Conservation (phyloP, 495 filamentous ascomycete genomes). For the Astrothelium macrocarpum region DNA sequence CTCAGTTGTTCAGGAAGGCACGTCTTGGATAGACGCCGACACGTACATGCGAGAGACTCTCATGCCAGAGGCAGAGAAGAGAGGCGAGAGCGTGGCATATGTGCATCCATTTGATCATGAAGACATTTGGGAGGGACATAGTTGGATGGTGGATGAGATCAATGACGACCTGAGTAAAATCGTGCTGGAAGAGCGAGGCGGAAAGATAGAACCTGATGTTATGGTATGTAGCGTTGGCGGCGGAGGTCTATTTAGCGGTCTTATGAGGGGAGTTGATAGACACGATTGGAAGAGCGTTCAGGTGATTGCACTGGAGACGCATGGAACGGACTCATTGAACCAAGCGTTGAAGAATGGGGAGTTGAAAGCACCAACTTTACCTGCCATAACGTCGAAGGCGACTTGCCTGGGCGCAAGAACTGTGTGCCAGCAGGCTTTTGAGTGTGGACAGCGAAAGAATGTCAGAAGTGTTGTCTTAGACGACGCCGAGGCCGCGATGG, state of each 20-base stretch:
- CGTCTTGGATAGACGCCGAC: slow-evolving; percentile 70
- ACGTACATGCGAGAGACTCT: slow-evolving; percentile 54
- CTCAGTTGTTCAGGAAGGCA: slow-evolving; percentile 61
- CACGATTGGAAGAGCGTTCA: slow-evolving; percentile 32
- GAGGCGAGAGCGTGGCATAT: slow-evolving; percentile 52
- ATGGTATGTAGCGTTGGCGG: slow-evolving; percentile 82
- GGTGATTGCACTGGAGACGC: slow-evolving; percentile 74
- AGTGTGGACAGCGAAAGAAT: slow-evolving; percentile 35
- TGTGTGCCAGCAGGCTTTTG: slow-evolving; percentile 64
- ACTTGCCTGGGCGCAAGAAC: slow-evolving; percentile 65
- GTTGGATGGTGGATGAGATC: slow-evolving; percentile 67
- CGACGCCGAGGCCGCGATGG: slow-evolving; percentile 74
- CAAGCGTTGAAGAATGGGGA: slow-evolving; percentile 48
- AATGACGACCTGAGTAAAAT: slow-evolving; percentile 40
- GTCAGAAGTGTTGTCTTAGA: slow-evolving; percentile 61
- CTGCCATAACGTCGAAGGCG: slow-evolving; percentile 70
- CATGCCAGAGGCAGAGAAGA: slow-evolving; percentile 34
- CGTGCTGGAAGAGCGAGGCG: slow-evolving; percentile 12
- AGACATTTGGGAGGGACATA: slow-evolving; percentile 73
- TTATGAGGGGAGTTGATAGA: slow-evolving; percentile 61
- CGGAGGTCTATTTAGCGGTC: slow-evolving; percentile 73
- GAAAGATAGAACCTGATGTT: slow-evolving; percentile 43
- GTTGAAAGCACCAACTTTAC: slow-evolving; percentile 48
- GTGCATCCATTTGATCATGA: slow-evolving; percentile 86
- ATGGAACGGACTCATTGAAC: slow-evolving; percentile 65